phyloP scores from a whole-genome alignment of 2,329 filamentous ascomycete species.

The Lasiodiplodia theobromae region DNA sequence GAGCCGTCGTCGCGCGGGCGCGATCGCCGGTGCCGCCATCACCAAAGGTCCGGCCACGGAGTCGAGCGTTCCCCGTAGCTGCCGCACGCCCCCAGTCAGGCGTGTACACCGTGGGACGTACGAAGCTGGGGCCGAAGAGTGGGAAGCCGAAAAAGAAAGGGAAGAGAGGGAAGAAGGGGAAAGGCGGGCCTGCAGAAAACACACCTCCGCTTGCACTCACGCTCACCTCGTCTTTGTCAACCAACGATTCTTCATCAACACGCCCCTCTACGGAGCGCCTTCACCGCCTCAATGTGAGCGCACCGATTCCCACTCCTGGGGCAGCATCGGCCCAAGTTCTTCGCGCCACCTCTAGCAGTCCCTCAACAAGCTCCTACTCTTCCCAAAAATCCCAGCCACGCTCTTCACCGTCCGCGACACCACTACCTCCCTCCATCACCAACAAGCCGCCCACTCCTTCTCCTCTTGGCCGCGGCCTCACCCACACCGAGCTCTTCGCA shows the following conservation, averaged over 20 bases:
- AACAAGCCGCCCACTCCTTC: slow-evolving; percentile 1
- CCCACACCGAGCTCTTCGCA: slow-evolving; percentile 9
- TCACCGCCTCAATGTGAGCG: background rate
- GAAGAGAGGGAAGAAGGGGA: slow-evolving; percentile 6
- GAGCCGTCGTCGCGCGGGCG: background rate
- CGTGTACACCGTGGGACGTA: slow-evolving; percentile 5
- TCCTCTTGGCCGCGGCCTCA: slow-evolving; percentile 9
- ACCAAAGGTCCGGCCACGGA: background rate
- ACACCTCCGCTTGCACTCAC: slow-evolving; percentile 10
- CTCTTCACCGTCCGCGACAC: background rate
- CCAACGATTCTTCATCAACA: background rate
- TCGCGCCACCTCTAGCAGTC: background rate
- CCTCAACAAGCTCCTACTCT: background rate
- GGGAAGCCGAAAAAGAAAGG: background rate
- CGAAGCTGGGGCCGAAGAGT: slow-evolving; percentile 1
- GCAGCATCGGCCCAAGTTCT: background rate
- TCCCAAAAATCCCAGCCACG: background rate
- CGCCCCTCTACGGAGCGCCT: slow-evolving; percentile 1
- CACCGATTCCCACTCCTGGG: background rate
- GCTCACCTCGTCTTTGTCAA: slow-evolving; percentile 1
- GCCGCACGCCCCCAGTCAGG: slow-evolving; percentile 3
- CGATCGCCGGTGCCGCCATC: background rate
- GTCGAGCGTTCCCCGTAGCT: slow-evolving; percentile 1
- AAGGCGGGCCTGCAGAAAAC: background rate
- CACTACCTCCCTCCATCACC: slow-evolving; percentile 23